phyloP scores from a whole-genome alignment of 805 yeast species.

The Wickerhamomyces sydowiorum region DNA sequence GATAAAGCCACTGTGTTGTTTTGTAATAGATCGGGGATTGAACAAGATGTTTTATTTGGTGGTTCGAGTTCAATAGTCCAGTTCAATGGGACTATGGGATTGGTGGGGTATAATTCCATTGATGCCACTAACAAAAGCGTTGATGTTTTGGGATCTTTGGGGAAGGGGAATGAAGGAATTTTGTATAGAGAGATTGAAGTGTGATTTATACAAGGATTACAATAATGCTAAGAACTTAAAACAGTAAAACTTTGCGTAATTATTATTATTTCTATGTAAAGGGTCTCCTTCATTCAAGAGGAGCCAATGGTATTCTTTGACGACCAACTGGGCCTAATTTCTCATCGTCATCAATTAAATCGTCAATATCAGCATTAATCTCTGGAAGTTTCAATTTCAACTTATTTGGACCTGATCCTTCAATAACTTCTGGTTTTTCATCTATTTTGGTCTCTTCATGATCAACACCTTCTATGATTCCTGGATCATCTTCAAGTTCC shows the following conservation, averaged over 20 bases:
- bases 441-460: not conserved
- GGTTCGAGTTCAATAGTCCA: constrained; percentile 57
- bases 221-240: no score
- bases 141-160: constrained; percentile 46
- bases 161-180: constrained; percentile 63
- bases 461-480: not conserved
- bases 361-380: no score
- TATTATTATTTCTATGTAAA: no score
- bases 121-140: constrained; percentile 47
- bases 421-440: not conserved
- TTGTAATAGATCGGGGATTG: constrained; percentile 78
- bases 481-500: not conserved
- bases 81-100: constrained; percentile 37
- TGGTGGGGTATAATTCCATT: constrained; percentile 18
- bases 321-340: no score
- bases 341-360: no score
- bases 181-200: constrained; percentile 51
- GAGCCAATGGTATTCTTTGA: no score
- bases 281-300: no score
- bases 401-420: no score
- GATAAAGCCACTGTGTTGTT: constrained; percentile 37
- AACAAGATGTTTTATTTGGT: constrained; percentile 59
- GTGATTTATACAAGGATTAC: no score
- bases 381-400: no score
- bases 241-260: no score